Base-by-base conservation (phyloP, 2,329 filamentous ascomycete genomes). In the Simplicillium sp. region DNA sequence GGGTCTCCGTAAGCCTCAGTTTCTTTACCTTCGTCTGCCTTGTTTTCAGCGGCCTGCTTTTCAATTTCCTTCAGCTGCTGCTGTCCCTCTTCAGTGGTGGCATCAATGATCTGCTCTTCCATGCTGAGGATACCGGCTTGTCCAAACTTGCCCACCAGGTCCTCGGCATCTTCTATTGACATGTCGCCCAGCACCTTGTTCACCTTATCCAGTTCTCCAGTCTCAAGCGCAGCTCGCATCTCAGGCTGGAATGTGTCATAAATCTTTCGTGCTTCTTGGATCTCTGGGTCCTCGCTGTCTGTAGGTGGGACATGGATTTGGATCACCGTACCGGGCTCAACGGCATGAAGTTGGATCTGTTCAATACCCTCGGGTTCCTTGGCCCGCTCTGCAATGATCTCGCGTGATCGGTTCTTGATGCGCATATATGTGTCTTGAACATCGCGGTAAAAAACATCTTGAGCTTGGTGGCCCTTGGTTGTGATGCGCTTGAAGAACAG, bases 401-500 rank as follows among this genome's bases (percentile, higher is more conserved):
- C 86, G 7, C 74, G 71, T 1, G 84, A 80, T 37, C 92, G 80
- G 18, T 71, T 80, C 54, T 80, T 80, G 61, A 98, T 97, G 40
- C 82, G 80, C 53, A 72, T 71, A 62, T 94, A 96, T 3, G 89
- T 97, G 32, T 82, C 80, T 54, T 87, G 83, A 35, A 98, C 89
- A 58, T 98, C 92, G 61, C 95, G 90, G 58, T 77, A 79, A 69
- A 98, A 98, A 35, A 97, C 75, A 35, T 86, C 87, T 54, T 85
- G 82, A 7, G 92, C 94, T 64, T 95, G 84, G 63, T 98, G 90
- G 28, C 83, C 86, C 52, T 79, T 80, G 3, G 85, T 94, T 16
- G 85, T 92, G 60, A 98, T 89, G 43, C 90, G 84, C 66, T 92
- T 94, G 75, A 98, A 98, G 71, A 98, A 98, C 25, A 97, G 66